These are phyloP conservation scores for Xylaria sp. DNA, from an alignment of 2,329 filamentous ascomycete species.

Conservation along the genomic window DNA sequence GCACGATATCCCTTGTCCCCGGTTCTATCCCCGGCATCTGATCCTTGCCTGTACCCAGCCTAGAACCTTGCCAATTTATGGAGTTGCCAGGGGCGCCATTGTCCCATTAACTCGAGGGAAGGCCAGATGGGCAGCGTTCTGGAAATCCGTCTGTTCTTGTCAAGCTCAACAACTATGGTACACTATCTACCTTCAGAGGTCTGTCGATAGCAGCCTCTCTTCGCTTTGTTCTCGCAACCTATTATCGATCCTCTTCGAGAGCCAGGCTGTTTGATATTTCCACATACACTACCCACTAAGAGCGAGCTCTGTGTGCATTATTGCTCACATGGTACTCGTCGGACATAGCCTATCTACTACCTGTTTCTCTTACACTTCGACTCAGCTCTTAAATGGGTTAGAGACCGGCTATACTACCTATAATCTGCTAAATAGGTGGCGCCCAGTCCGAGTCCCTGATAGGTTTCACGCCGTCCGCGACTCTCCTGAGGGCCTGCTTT, in stretches of 20 bases:
- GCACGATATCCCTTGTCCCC: not conserved
- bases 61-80: constrained; percentile 8
- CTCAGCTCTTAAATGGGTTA: not conserved
- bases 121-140: not conserved
- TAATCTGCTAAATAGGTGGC: not conserved
- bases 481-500: constrained; percentile 1
- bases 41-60: constrained; percentile 1
- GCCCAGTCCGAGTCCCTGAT: constrained; percentile 3
- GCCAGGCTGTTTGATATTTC: no score
- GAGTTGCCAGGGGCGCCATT: constrained; percentile 16
- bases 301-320: no score
- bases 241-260: no score
- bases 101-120: constrained; percentile 6
- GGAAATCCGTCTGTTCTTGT: not conserved
- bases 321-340: not conserved
- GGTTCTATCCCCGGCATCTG: constrained; percentile 11
- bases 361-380: not conserved
- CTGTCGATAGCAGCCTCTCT: not conserved
- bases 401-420: not conserved
- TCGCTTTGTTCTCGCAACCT: no score
- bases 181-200: constrained; percentile 1
- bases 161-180: not conserved
- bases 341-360: not conserved
- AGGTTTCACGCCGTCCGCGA: not conserved
- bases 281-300: no score